Conservation (phyloP, 192 early-diverging fungal genomes). For the Blastocladiella britannica region DNA sequence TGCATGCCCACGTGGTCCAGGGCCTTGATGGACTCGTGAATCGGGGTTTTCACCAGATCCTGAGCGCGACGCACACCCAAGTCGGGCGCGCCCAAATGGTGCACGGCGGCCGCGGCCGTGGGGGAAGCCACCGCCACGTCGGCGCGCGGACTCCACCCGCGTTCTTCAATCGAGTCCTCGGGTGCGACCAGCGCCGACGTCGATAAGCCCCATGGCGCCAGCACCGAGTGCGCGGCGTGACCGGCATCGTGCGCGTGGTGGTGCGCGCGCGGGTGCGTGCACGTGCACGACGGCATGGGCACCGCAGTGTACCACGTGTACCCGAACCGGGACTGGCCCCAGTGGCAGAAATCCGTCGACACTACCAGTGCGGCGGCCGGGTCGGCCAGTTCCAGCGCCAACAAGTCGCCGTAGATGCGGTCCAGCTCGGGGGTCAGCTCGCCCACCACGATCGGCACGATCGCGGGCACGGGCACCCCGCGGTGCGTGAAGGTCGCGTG, state of each 20-base stretch:
- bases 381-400: conserved; percentile 46
- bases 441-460: conserved; percentile 85
- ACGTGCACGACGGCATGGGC: neutral
- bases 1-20: conserved; percentile 70
- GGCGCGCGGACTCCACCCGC: no score
- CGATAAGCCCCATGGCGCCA: no score
- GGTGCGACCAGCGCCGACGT: no score
- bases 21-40: conserved; percentile 52
- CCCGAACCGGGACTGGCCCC: conserved; percentile 69
- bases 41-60: no score
- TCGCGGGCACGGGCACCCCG: conserved; percentile 28
- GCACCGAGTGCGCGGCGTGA: neutral
- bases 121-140: no score
- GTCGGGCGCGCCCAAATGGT: neutral
- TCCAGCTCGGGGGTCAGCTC: conserved; percentile 36
- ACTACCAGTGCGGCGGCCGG: conserved; percentile 64
- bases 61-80: no score
- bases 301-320: conserved; percentile 42
- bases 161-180: no score
- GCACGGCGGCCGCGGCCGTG: no score
- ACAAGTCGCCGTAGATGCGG: conserved; percentile 39
- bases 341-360: conserved; percentile 97
- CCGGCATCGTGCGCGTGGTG: neutral
- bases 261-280: neutral
- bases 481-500: conserved; percentile 7